Percentiles rank a stretch among this genome's conserved stretches.
Evolutionary conservation across 345 rosid species (phyloP).

Genomic region (Garcia nutans): DNA sequence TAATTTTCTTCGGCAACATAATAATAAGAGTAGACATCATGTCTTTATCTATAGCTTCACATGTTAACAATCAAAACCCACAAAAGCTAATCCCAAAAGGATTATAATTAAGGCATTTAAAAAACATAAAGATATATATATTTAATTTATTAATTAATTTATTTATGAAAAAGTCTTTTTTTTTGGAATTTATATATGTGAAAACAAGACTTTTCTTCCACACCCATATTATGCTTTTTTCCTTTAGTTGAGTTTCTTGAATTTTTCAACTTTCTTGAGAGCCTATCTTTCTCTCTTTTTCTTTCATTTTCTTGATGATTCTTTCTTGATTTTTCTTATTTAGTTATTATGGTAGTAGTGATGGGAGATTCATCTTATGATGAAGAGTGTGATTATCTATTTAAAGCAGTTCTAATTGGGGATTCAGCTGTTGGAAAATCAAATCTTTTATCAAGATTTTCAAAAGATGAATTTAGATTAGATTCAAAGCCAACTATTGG

Average conservation of each 20-base stretch:
- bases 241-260: not conserved
- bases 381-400: slow-evolving; percentile 83
- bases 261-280: not conserved
- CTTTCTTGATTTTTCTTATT: too few relatives aligned
- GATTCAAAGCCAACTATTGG: slow-evolving; percentile 94
- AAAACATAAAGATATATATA: not conserved
- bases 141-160: too few relatives aligned
- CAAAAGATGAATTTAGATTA: slow-evolving; percentile 66
- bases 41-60: slow-evolving; percentile 15
- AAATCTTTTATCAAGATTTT: slow-evolving; percentile 73
- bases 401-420: slow-evolving; percentile 79
- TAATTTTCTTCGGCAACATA: slow-evolving; percentile 13
- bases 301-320: too few relatives aligned
- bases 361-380: slow-evolving; percentile 59
- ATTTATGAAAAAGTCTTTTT: not conserved
- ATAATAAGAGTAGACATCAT: slow-evolving; percentile 12
- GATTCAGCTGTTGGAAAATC: slow-evolving; percentile 90
- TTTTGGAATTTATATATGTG: slow-evolving; percentile 7
- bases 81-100: not conserved
- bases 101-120: not conserved
- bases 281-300: not conserved
- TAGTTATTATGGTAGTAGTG: not conserved
- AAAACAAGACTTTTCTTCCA: slow-evolving; percentile 1
- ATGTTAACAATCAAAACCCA: slow-evolving; percentile 16
- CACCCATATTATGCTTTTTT: not conserved